phyloP scores from a whole-genome alignment of 2,329 filamentous ascomycete species.

The Fusarium sp. region DNA sequence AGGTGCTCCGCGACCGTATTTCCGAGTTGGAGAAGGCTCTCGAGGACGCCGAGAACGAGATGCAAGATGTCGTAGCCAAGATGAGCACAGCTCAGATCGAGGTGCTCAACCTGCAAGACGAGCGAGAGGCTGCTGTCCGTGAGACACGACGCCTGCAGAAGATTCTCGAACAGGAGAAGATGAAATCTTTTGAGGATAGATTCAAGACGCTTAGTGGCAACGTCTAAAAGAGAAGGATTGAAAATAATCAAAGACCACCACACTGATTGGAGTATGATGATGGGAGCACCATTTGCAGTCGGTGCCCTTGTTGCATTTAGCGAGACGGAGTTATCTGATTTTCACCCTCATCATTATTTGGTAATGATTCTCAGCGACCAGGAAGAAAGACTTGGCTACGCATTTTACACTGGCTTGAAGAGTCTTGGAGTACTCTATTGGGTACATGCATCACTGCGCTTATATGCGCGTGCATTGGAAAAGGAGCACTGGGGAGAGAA shows the following conservation, averaged over 20 bases:
- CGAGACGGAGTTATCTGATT: constrained; percentile 52
- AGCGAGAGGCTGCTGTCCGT: constrained; percentile 78
- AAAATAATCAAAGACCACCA: constrained; percentile 11
- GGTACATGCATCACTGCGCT: constrained; percentile 21
- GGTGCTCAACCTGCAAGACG: constrained; percentile 81
- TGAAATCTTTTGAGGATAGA: constrained; percentile 59
- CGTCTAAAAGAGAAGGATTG: constrained; percentile 32
- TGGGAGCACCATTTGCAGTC: constrained; percentile 21
- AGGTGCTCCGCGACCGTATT: constrained; percentile 80
- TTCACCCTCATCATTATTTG: constrained; percentile 37
- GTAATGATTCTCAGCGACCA: constrained; percentile 25
- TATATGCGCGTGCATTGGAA: constrained; percentile 29
- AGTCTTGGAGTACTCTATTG: constrained; percentile 28
- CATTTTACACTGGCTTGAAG: constrained; percentile 11
- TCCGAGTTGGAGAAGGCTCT: constrained; percentile 83
- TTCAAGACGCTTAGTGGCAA: constrained; percentile 50
- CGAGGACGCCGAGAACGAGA: constrained; percentile 72
- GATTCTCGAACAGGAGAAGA: constrained; percentile 72
- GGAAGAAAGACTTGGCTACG: constrained; percentile 13
- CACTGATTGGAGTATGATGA: constrained; percentile 18
- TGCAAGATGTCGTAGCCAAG: constrained; percentile 82
- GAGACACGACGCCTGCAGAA: constrained; percentile 77
- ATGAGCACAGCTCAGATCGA: constrained; percentile 88
- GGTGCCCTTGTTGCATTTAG: constrained; percentile 50
- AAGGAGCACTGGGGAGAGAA: constrained; percentile 26